These are phyloP conservation scores for Orbilia oligospora DNA, from an alignment of 2,329 filamentous ascomycete species.

Conservation along the genomic window DNA sequence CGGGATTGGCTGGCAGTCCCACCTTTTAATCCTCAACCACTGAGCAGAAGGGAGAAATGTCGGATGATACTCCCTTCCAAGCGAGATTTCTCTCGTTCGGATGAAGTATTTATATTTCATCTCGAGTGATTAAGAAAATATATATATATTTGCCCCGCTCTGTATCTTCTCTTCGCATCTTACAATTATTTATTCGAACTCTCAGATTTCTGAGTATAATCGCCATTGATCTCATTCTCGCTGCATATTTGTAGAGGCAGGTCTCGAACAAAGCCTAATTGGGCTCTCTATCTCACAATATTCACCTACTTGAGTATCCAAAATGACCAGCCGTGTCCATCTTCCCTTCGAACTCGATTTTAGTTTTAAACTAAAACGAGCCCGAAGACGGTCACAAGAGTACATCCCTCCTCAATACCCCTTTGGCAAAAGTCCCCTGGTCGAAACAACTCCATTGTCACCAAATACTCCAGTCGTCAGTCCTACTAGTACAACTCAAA, in stretches of 20 bases:
- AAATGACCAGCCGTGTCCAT: neutral
- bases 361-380: slow-evolving; percentile 1
- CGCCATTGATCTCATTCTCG: neutral
- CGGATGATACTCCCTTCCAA: neutral
- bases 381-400: slow-evolving; percentile 12
- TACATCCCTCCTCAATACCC: neutral
- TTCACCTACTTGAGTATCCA: neutral
- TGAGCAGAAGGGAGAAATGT: neutral
- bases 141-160: slow-evolving; percentile 3
- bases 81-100: neutral
- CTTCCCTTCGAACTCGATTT: slow-evolving; percentile 11
- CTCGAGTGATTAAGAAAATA: neutral
- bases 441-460: neutral
- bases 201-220: no score
- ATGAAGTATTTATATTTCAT: slow-evolving; percentile 21
- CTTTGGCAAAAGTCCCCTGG: neutral
- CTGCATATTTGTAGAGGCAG: no score
- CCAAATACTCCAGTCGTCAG: neutral
- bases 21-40: neutral
- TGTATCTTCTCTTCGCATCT: neutral
- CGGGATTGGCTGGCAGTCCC: slow-evolving; percentile 20
- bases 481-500: neutral
- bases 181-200: neutral
- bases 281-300: neutral
- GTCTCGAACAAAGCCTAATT: neutral